Evolutionary conservation across 352 stramenopile genomes (phyloP).

Genomic region (Blastocystis sp.): DNA sequence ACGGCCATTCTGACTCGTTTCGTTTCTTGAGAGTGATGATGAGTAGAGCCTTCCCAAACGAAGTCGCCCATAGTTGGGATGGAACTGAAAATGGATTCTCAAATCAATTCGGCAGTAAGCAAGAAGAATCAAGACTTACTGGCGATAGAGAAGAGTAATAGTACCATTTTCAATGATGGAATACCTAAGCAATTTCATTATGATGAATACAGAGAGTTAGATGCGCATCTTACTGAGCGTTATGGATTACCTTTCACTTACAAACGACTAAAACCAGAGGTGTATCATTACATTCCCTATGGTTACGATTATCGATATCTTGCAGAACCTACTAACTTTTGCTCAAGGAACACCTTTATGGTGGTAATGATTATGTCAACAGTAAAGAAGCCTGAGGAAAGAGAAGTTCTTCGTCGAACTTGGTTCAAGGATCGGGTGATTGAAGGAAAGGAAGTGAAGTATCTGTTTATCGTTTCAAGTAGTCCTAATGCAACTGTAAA

Average conservation of each 20-base stretch:
- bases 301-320: constrained; percentile 35
- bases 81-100: too few relatives aligned
- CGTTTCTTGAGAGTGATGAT: too few relatives aligned
- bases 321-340: background rate
- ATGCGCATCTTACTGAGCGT: background rate
- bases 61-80: too few relatives aligned
- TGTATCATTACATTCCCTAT: constrained; percentile 58
- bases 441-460: constrained; percentile 27
- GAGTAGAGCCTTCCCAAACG: too few relatives aligned
- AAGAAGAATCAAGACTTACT: too few relatives aligned
- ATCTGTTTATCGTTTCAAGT: constrained; percentile 41
- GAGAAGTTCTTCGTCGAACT: background rate
- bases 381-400: constrained; percentile 35
- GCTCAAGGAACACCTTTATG: background rate
- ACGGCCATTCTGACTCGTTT: background rate
- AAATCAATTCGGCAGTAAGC: too few relatives aligned
- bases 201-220: constrained; percentile 26
- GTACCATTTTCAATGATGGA: background rate
- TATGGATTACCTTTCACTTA: constrained; percentile 46
- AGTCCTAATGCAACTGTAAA: constrained; percentile 42
- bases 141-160: too few relatives aligned
- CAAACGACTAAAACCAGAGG: background rate
- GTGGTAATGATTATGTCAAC: constrained; percentile 58
- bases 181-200: constrained; percentile 30
- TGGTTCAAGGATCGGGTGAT: constrained; percentile 34